Conservation (phyloP, 2,329 filamentous ascomycete genomes). For the Fusarium falciforme region DNA sequence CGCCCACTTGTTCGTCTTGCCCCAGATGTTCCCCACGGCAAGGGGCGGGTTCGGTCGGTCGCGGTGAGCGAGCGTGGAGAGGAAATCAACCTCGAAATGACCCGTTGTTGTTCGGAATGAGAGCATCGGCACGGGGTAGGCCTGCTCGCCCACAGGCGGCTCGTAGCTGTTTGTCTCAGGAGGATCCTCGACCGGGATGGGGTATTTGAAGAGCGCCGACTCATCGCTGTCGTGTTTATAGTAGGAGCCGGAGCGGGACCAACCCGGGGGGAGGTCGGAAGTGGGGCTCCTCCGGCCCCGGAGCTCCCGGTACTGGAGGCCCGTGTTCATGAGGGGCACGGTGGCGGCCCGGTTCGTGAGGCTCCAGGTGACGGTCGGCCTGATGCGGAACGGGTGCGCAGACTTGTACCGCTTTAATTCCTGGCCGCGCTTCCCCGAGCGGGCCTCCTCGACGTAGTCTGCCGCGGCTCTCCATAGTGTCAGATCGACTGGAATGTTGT, state of each 20-base stretch:
- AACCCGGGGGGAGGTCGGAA: slow-evolving; percentile 52
- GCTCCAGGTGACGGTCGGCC: slow-evolving; percentile 52
- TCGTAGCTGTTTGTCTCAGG: slow-evolving; percentile 46
- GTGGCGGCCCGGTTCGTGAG: slow-evolving; percentile 53
- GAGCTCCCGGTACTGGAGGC: slow-evolving; percentile 54
- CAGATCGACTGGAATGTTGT: slow-evolving; percentile 56
- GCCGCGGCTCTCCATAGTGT: slow-evolving; percentile 56
- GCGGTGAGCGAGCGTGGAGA: slow-evolving; percentile 50
- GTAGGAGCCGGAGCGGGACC: slow-evolving; percentile 51
- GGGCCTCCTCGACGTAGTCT: slow-evolving; percentile 56
- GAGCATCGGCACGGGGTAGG: slow-evolving; percentile 53
- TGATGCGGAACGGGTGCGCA: slow-evolving; percentile 53
- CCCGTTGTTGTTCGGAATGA: slow-evolving; percentile 54
- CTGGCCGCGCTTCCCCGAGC: slow-evolving; percentile 45
- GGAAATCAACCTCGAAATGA: slow-evolving; percentile 56
- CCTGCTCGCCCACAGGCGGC: slow-evolving; percentile 45
- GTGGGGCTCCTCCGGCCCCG: slow-evolving; percentile 48
- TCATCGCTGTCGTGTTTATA: slow-evolving; percentile 56
- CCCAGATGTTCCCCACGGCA: slow-evolving; percentile 57
- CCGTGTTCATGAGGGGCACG: slow-evolving; percentile 51
- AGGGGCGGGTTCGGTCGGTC: slow-evolving; percentile 53
- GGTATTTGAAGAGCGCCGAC: slow-evolving; percentile 55
- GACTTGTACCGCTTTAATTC: slow-evolving; percentile 51
- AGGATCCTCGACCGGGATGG: slow-evolving; percentile 53
- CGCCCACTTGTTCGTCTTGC: slow-evolving; percentile 51